Conservation (phyloP, 1,284 basidiomycete genomes). For the Puccinia triticina region DNA sequence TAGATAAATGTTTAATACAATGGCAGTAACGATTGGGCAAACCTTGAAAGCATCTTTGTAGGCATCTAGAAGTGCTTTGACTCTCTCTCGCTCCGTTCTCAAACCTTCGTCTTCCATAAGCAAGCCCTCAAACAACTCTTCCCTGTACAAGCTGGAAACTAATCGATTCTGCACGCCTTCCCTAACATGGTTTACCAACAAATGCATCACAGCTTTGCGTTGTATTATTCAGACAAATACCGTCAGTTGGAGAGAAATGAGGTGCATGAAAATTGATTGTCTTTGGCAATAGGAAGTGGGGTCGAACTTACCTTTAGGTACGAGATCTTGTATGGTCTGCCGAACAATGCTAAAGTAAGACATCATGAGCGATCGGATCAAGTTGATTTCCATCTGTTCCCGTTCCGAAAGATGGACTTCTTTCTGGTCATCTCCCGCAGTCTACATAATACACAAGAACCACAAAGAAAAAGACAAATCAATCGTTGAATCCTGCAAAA, state of each 20-base stretch:
- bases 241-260: conserved; percentile 11
- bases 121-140: conserved; percentile 77
- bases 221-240: background rate
- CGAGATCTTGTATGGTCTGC: conserved; percentile 92
- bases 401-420: conserved; percentile 69
- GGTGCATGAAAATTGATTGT: background rate
- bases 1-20: background rate
- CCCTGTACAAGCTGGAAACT: conserved; percentile 78
- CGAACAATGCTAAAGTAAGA: conserved; percentile 96
- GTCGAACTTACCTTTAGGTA: conserved; percentile 76
- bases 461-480: conserved; percentile 13
- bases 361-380: conserved; percentile 90
- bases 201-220: conserved; percentile 60
- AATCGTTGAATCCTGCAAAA: background rate
- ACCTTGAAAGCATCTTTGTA: conserved; percentile 88
- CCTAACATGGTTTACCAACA: conserved; percentile 93
- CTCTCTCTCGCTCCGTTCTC: conserved; percentile 86
- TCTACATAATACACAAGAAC: conserved; percentile 64
- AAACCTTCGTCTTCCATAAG: conserved; percentile 94
- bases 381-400: conserved; percentile 93
- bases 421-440: conserved; percentile 64
- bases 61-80: conserved; percentile 91
- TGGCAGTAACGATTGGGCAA: background rate
- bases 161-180: conserved; percentile 95
- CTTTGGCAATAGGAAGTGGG: conserved; percentile 39